Evolutionary conservation across 176 grass and related monocot genomes (phyloP).

Genomic region (Aegilops speltoides): DNA sequence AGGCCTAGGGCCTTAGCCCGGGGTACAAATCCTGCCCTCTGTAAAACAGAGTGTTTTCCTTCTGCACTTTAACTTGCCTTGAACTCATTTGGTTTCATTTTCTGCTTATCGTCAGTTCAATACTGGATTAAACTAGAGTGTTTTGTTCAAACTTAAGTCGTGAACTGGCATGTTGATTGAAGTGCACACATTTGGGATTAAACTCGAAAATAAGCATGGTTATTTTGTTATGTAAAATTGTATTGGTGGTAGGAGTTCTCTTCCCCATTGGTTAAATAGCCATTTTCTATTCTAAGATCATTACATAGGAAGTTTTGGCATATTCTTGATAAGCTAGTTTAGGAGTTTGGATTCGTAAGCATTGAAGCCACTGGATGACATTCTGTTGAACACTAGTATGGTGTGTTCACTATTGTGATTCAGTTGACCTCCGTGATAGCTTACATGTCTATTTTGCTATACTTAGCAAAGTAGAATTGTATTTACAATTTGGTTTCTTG

Average conservation of each 20-base stretch:
- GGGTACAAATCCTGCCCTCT: slow-evolving; percentile 32
- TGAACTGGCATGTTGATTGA: neutral
- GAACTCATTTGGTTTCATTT: neutral
- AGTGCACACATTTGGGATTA: neutral
- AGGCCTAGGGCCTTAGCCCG: slow-evolving; percentile 48
- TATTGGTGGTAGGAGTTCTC: neutral
- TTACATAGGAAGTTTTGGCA: neutral
- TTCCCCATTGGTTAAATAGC: neutral
- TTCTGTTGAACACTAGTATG: neutral
- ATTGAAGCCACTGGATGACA: neutral
- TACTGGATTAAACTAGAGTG: neutral
- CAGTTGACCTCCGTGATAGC: neutral
- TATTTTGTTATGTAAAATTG: neutral
- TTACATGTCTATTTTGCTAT: neutral
- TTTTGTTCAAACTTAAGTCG: slow-evolving; percentile 3
- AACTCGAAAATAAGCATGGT: neutral
- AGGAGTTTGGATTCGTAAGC: neutral
- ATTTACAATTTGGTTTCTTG: neutral
- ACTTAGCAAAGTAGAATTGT: neutral
- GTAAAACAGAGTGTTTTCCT: neutral
- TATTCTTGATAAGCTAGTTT: neutral
- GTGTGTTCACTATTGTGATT: neutral
- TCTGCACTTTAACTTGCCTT: slow-evolving; percentile 22
- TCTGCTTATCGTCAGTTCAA: neutral
- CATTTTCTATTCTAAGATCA: neutral